Conservation (phyloP, 306 rosid genomes). For the Alnus glutinosa region DNA sequence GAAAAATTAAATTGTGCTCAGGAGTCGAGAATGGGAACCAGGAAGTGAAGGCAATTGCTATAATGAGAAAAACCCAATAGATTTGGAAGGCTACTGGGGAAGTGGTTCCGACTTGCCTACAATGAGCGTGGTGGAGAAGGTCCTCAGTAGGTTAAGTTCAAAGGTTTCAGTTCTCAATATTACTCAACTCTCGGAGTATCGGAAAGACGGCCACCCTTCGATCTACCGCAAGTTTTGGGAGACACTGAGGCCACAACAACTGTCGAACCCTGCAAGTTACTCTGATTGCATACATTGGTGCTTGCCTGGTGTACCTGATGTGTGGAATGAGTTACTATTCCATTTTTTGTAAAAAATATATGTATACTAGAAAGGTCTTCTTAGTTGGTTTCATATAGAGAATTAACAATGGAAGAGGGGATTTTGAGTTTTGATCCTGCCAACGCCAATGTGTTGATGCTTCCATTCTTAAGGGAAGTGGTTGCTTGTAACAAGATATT, state of each 20-base stretch:
- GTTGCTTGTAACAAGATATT: not conserved
- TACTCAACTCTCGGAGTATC: constrained; percentile 88
- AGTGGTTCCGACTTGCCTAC: constrained; percentile 92
- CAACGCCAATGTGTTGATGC: not conserved
- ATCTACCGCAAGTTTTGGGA: constrained; percentile 95
- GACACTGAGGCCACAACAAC: constrained; percentile 59
- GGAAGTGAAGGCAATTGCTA: constrained; percentile 85
- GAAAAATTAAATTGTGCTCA: constrained; percentile 28
- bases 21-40: constrained; percentile 85
- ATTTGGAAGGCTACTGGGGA: constrained; percentile 83
- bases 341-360: constrained; percentile 48
- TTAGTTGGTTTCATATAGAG: not conserved
- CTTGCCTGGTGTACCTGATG: constrained; percentile 93
- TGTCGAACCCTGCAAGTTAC: constrained; percentile 77
- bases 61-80: constrained; percentile 61
- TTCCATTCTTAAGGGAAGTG: not conserved
- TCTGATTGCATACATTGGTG: constrained; percentile 99
- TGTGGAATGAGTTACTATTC: constrained; percentile 89
- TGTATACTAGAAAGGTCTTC: not conserved
- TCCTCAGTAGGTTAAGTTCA: constrained; percentile 58
- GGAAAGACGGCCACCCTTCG: constrained; percentile 95
- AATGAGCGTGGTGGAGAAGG: constrained; percentile 61
- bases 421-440: not conserved
- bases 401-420: constrained; percentile 2
- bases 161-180: constrained; percentile 80